Conservation (phyloP, 768 basidiomycete genomes). For the Phlegmacium glaucopus region DNA sequence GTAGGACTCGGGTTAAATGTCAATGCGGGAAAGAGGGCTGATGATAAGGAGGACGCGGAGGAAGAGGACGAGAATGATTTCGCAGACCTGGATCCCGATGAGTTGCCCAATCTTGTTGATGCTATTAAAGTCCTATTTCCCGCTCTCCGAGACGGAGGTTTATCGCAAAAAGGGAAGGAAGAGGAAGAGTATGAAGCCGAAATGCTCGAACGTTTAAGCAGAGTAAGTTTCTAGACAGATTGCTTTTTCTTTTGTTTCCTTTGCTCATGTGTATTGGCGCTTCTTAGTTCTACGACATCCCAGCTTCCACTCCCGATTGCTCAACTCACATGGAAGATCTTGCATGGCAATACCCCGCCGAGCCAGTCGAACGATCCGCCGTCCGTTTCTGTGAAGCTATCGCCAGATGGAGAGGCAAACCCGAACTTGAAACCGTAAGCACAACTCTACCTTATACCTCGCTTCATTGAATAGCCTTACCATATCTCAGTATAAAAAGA, state of each 20-base stretch:
- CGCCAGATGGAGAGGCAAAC: conserved; percentile 79
- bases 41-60: conserved; percentile 14
- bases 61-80: conserved; percentile 41
- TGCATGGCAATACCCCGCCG: conserved; percentile 77
- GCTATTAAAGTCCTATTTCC: conserved; percentile 73
- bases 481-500: conserved; percentile 54
- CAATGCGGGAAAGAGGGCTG: conserved; percentile 14
- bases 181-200: conserved; percentile 73
- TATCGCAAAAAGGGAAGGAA: conserved; percentile 39
- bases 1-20: conserved; percentile 57
- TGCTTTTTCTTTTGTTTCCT: background rate
- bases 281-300: conserved; percentile 73
- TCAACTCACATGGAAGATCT: conserved; percentile 78
- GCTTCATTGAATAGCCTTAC: conserved; percentile 22
- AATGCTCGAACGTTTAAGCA: conserved; percentile 68
- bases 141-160: conserved; percentile 32
- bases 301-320: conserved; percentile 66
- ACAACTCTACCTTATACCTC: conserved; percentile 5
- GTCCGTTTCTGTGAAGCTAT: conserved; percentile 81
- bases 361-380: conserved; percentile 76
- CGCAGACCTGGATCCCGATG: conserved; percentile 70
- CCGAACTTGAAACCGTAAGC: conserved; percentile 75
- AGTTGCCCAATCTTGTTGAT: conserved; percentile 62
- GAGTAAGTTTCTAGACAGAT: conserved; percentile 57
- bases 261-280: conserved; percentile 1